Evolutionary conservation across 2,329 filamentous ascomycete genomes (phyloP), one percentile per base, ranked within the genome.

Genomic region (Raffaelea ambrosiae): DNA sequence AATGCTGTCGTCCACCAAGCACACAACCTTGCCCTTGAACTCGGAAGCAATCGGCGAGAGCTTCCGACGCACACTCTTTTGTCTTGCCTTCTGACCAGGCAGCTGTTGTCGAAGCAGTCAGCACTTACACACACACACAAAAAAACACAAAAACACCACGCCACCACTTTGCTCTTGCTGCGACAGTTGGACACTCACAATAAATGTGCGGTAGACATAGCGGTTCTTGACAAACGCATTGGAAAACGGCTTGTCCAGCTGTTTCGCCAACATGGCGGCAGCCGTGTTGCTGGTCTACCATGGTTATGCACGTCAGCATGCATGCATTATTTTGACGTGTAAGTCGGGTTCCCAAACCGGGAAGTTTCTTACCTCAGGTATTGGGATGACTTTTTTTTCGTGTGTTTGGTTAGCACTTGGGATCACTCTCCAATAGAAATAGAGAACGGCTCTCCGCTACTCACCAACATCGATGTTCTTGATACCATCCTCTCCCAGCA

Each of bases 161-260:
- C n/a, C n/a, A n/a, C n/a, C n/a, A n/a, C n/a, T n/a, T n/a, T n/a
- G n/a, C n/a, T n/a, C n/a, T n/a, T n/a, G n/a, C n/a, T n/a, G n/a
- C n/a, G n/a, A n/a, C n/a, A n/a, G n/a, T n/a, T n/a, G 40, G 31
- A 9, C 14, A 40, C 40, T 3, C 31, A 47, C 45, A 26, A 89
- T 91, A 63, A 91, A 93, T 1, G 88, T 94, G 44, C 88, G 79
- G 73, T 88, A 89, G 51, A 94, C 84, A 63, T 94, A 94, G 46
- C 87, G 77, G 65, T 94, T 94, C 74, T 93, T 94, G 54, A 95
- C 83, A 58, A 95, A 91, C 3, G 83, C 89, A 60, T 87, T 85
- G 50, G 78, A 83, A 59, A 86, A 88, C 1, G 86, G 85, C 62
- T 88, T 89, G 55, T 81, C 76, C 18, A 95, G 74, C 38, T 79